Evolutionary conservation across 2,329 filamentous ascomycete genomes (phyloP), one percentile per base, ranked within the genome.

Genomic region (Neoascochyta sp.): DNA sequence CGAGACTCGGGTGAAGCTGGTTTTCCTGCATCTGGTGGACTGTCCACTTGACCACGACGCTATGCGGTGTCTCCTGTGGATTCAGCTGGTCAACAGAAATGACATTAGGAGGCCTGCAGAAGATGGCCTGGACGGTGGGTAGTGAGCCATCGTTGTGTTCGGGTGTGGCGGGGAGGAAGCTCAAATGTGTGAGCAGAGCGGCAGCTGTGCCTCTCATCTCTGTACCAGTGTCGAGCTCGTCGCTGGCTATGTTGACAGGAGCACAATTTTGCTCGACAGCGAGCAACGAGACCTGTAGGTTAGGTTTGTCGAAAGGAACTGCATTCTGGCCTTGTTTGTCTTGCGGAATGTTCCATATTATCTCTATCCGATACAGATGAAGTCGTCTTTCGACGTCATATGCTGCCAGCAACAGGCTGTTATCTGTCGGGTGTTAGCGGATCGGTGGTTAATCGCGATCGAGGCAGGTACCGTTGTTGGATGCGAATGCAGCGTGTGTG

Each of bases 31-130:
- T 72, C 17, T 84, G 78, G 17, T 75, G 71, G 7, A 90, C 59
- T 46, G 92, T 82, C 90, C 90, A 96, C 40, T 83, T 76, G 41
- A 87, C 81, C 40, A 96, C 71, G 22, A 89, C 75, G 45, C 81
- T 94, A 46, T 83, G 78, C 0, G 77, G 68, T 17, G 80, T 77
- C 43, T 81, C 78, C 22, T 74, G 72, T 30, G 75, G 80, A 16
- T 80, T 71, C 16, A 72, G 71, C 30, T 65, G 65, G 29, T 64
- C 65, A 10, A 55, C 43, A 10, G 54, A 41, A 6, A 54, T 39
- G 7, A 54, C 14, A 12, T 54, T 64, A 15, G 67, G 70, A 32
- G 69, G 62, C 50, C 74, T 75, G 7, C 83, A 83, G 38, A 87
- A 86, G 16, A 89, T 74, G 1, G 83, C 81, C 18, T 95, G 59